These are phyloP conservation scores for Candida easanensis DNA, from an alignment of 805 yeast species.

Conservation along the genomic window DNA sequence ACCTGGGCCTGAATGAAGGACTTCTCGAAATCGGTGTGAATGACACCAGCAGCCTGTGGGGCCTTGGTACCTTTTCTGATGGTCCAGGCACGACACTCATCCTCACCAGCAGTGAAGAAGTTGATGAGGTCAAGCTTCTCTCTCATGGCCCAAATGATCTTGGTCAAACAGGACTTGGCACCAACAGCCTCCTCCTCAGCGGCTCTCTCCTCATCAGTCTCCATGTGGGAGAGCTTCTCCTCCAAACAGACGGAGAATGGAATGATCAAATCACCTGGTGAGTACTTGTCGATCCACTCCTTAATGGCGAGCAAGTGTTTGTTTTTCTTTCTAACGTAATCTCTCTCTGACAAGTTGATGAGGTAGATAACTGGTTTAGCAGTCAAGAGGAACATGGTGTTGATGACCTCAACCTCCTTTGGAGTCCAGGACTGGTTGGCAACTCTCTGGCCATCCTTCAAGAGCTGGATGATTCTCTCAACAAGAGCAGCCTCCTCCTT, in stretches of 20 bases:
- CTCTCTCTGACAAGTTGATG: constrained; percentile 85
- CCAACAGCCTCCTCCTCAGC: constrained; percentile 75
- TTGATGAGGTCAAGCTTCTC: constrained; percentile 81
- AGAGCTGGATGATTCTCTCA: constrained; percentile 66
- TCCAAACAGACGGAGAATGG: constrained; percentile 93
- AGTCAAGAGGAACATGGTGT: constrained; percentile 80
- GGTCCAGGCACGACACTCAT: constrained; percentile 98
- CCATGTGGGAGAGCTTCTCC: constrained; percentile 88
- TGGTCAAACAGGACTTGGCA: constrained; percentile 78
- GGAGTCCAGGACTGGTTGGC: constrained; percentile 85
- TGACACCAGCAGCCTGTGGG: constrained; percentile 99
- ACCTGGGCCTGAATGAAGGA: constrained; percentile 94
- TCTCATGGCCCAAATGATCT: constrained; percentile 85
- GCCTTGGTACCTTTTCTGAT: constrained; percentile 88
- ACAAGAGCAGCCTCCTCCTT: constrained; percentile 80
- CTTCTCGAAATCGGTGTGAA: constrained; percentile 91
- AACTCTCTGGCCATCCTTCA: constrained; percentile 84
- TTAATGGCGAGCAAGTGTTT: constrained; percentile 78
- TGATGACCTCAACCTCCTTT: constrained; percentile 89
- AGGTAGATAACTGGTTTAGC: constrained; percentile 95
- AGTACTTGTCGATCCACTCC: constrained; percentile 84
- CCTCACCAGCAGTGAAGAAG: constrained; percentile 94
- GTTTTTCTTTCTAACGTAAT: constrained; percentile 84
- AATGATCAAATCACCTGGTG: constrained; percentile 87
- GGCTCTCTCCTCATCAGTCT: constrained; percentile 74